Base-by-base conservation (phyloP, 192 early-diverging fungal species). In the Powellomyces hirtus region DNA sequence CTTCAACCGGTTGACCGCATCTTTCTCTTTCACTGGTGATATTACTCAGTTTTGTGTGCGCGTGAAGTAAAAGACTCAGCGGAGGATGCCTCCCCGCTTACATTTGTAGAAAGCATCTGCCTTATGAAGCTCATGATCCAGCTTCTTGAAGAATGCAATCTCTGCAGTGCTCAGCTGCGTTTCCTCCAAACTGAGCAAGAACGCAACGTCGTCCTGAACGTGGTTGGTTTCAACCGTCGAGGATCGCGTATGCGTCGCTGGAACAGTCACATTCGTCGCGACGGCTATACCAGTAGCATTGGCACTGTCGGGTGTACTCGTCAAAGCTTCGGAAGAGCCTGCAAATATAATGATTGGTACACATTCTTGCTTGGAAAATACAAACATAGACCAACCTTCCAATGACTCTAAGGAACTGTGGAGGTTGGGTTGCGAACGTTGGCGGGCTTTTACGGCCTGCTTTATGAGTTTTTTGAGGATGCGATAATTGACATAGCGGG, bases 391-490 rank as follows among this genome's bases (percentile, higher is more conserved):
- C n/a, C n/a, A n/a, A n/a, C n/a, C n/a, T n/a, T n/a, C n/a, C n/a
- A n/a, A n/a, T n/a, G n/a, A n/a, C n/a, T n/a, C n/a, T n/a, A n/a
- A n/a, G n/a, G n/a, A n/a, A n/a, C n/a, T n/a, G n/a, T n/a, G n/a
- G n/a, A n/a, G n/a, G n/a, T n/a, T n/a, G n/a, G n/a, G n/a, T n/a
- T n/a, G n/a, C n/a, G n/a, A n/a, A n/a, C n/a, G n/a, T n/a, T n/a
- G n/a, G n/a, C n/a, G n/a, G n/a, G n/a, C n/a, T n/a, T n/a, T n/a
- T n/a, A n/a, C n/a, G n/a, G 33, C 65, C 30, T 55, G 27, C 62
- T 74, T 74, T 20, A 77, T 70, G 33, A 59, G 49, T 44, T 77
- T 74, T 53, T 74, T 74, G 31, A 77, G 52, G 49, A 51, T 59
- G 0, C 62, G 10, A 62, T 77, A 77, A 38, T 77, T 70, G 38